phyloP scores from a whole-genome alignment of 2,329 filamentous ascomycete species.

The Ceratocystis ficicola region DNA sequence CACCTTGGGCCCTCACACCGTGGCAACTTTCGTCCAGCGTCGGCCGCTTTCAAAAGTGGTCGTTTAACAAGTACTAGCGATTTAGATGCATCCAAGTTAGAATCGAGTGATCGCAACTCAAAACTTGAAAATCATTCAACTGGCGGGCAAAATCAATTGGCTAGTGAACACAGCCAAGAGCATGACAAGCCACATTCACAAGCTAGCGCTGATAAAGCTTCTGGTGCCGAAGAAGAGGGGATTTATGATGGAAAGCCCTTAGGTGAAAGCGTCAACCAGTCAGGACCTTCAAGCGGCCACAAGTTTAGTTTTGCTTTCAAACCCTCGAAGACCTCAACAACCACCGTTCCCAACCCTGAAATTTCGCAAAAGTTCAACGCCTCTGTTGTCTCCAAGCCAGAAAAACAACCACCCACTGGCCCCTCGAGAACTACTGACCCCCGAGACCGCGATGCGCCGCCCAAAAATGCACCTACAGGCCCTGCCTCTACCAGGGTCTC shows the following conservation, averaged over 20 bases:
- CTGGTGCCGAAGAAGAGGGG: neutral
- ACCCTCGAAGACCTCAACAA: slow-evolving; percentile 45
- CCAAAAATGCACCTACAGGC: slow-evolving; percentile 41
- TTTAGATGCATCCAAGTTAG: neutral
- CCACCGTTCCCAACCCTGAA: slow-evolving; percentile 49
- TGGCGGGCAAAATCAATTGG: neutral
- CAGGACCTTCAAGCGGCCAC: slow-evolving; percentile 32
- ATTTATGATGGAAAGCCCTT: neutral
- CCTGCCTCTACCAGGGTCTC: slow-evolving; percentile 38
- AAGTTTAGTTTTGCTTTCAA: slow-evolving; percentile 96
- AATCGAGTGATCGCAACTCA: neutral
- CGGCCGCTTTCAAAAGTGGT: neutral
- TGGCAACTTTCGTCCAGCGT: slow-evolving; percentile 6
- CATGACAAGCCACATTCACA: neutral
- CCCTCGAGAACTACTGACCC: slow-evolving; percentile 30
- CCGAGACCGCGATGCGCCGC: slow-evolving; percentile 31
- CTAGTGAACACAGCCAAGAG: neutral
- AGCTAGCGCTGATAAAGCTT: neutral
- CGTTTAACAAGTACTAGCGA: neutral
- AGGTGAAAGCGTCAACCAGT: neutral
- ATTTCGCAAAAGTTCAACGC: slow-evolving; percentile 59
- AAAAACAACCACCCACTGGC: slow-evolving; percentile 29
- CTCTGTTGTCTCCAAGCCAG: slow-evolving; percentile 29
- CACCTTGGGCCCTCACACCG: slow-evolving; percentile 27
- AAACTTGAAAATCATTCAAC: neutral